Evolutionary conservation across 805 yeast genomes (phyloP), one percentile per base, ranked within the genome.

Genomic region (Schwanniomyces yamadae): DNA sequence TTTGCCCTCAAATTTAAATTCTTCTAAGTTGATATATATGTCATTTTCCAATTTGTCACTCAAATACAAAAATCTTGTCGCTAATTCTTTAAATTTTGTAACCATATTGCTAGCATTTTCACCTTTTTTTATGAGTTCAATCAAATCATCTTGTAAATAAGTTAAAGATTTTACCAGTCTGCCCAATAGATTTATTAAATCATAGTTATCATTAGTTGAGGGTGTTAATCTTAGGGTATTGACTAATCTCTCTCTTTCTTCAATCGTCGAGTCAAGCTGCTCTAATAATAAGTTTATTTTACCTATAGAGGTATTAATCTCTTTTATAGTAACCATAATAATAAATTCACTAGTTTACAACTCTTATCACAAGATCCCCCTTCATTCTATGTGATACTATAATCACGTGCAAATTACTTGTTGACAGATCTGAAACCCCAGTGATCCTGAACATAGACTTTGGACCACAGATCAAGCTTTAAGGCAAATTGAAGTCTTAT

Each of bases 131-230:
- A 18, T 17, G 17, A 32, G 11, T 24, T 37, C 31, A 10, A 23
- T 32, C n/a, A 61, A 37, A 34, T 65, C 71, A 10, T 51, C 55
- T 26, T 55, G 57, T 16, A 63, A 41, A 35, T 56, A 63, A 17
- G 38, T 48, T 23, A 67, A 47, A 28, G 52, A 49, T 34, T 63
- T 50, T 29, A 46, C 37, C 23, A 57, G 44, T 40, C 55, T 55
- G 19, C 49, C 46, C 29, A 68, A 50, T 24, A 50, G 47, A 27
- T 44, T 54, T 21, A 63, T 54, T 16, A 68, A 36, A 29, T 66
- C 73, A 43, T 52, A 53, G 37, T 63, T 65, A 39, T 68, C 73
- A 27, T 64, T 57, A 10, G 58, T 38, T 6, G 70, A 63, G 3
- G 74, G 74, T 16, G 61, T 49, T 22, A 67, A 55, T 21, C 55